These are phyloP conservation scores for Mycotypha africana DNA, from an alignment of 371 early-diverging fungal genomes.

Conservation along the genomic window DNA sequence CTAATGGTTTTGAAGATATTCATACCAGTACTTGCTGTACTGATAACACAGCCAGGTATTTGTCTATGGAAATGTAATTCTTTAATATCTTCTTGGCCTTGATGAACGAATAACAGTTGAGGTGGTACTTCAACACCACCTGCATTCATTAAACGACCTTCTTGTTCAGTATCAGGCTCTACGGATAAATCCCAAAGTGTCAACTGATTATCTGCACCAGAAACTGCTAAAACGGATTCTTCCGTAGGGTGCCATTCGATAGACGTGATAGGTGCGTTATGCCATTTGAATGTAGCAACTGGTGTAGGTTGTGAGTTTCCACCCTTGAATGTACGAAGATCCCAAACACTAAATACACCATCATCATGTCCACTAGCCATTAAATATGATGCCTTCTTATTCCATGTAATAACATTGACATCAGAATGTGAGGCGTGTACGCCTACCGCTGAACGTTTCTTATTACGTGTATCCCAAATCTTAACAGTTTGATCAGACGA, in stretches of 20 bases:
- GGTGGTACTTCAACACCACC: conserved; percentile 83
- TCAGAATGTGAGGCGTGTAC: conserved; percentile 83
- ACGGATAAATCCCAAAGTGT: conserved; percentile 97
- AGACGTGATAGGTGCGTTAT: conserved; percentile 86
- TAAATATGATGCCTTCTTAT: conserved; percentile 71
- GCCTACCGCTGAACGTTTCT: conserved; percentile 69
- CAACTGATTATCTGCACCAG: conserved; percentile 93
- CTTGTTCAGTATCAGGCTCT: conserved; percentile 91
- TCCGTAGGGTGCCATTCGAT: conserved; percentile 97
- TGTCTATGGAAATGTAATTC: conserved; percentile 96
- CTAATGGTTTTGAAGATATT: conserved; percentile 94
- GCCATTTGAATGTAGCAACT: conserved; percentile 97
- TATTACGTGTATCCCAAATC: conserved; percentile 91
- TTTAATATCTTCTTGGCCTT: conserved; percentile 90
- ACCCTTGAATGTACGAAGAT: conserved; percentile 75
- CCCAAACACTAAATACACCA: conserved; percentile 94
- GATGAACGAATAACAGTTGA: conserved; percentile 94
- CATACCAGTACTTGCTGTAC: conserved; percentile 86
- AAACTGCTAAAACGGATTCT: conserved; percentile 86
- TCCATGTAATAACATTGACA: conserved; percentile 97
- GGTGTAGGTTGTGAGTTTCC: conserved; percentile 61
- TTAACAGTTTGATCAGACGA: conserved; percentile 87
- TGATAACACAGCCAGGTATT: conserved; percentile 84
- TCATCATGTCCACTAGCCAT: conserved; percentile 93
- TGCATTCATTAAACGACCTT: conserved; percentile 44